A percentile compares a stretch with the other conserved stretches of the same genome.
Conservation (phyloP, 768 basidiomycete species). For the Glaciozyma martinii region DNA sequence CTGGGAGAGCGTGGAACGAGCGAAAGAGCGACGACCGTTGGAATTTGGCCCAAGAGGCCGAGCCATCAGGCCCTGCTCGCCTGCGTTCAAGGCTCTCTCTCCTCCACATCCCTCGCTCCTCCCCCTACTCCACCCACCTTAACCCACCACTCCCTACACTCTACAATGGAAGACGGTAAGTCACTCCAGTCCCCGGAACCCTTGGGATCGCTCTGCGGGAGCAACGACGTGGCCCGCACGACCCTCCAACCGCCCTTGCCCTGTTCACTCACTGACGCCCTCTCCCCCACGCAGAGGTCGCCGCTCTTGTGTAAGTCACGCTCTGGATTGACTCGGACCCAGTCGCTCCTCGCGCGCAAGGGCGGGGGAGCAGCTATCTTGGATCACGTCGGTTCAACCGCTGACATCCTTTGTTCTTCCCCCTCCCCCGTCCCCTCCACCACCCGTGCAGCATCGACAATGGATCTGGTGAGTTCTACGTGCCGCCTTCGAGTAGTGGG, state of each 20-base stretch:
- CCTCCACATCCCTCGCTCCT: neutral
- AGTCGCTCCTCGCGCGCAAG: too few species aligned
- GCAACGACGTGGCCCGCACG: neutral
- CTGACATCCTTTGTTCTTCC: too few species aligned
- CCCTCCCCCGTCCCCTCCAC: too few species aligned
- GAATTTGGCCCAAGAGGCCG: too few species aligned
- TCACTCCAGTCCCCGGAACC: neutral
- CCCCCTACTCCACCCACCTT: neutral
- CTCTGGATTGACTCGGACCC: too few species aligned
- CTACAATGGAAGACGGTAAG: neutral
- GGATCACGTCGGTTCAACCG: too few species aligned
- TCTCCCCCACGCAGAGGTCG: constrained; percentile 1
- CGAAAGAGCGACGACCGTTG: too few species aligned
- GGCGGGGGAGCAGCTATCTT: too few species aligned
- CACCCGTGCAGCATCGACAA: neutral
- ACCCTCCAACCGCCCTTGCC: neutral
- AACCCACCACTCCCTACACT: neutral
- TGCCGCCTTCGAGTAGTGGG: too few species aligned
- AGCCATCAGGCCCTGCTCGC: too few species aligned
- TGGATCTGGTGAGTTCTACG: neutral
- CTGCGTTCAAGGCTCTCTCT: too few species aligned
- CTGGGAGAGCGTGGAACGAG: neutral
- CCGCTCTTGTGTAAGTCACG: neutral
- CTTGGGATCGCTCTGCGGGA: neutral
- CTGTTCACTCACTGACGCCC: neutral